A percentile compares a stretch with the other conserved stretches of the same genome.
Evolutionary conservation across 495 filamentous ascomycete genomes (phyloP).

Genomic region (Neurospora tetraspora): DNA sequence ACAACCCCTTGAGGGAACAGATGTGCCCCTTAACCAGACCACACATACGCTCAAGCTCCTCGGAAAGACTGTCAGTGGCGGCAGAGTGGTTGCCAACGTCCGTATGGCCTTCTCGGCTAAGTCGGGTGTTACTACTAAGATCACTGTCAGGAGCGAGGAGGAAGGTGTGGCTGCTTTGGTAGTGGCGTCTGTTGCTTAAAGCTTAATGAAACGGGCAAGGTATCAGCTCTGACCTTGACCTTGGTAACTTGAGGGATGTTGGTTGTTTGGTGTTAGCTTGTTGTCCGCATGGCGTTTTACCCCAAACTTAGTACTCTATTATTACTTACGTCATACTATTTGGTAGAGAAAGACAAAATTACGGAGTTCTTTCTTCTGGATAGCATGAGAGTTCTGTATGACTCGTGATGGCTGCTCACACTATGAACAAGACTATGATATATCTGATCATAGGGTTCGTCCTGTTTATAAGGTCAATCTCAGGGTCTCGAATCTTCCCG

Average conservation of each 20-base stretch:
- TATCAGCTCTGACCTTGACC: not conserved
- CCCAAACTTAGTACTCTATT: not conserved
- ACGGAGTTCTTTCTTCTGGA: not conserved
- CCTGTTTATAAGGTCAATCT: not conserved
- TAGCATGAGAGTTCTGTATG: not conserved
- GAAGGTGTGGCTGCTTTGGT: constrained; percentile 80
- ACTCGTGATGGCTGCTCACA: not conserved
- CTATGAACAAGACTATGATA: not conserved
- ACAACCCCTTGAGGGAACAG: constrained; percentile 88
- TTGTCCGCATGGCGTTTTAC: not conserved
- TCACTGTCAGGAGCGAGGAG: constrained; percentile 83
- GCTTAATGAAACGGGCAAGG: not conserved
- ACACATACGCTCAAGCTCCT: constrained; percentile 94
- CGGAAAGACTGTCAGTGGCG: constrained; percentile 88
- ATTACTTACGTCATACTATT: not conserved
- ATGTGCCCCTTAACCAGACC: constrained; percentile 74
- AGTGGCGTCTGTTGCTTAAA: constrained; percentile 74
- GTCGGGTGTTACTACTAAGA: constrained; percentile 88
- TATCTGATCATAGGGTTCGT: not conserved
- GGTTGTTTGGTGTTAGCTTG: not conserved
- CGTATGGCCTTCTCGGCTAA: constrained; percentile 92
- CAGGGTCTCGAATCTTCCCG: not conserved
- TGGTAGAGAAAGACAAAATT: not conserved
- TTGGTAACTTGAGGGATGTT: not conserved
- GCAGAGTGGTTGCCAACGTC: constrained; percentile 75